A percentile compares a stretch with the other conserved stretches of the same genome.
These are phyloP conservation scores for Claviceps capensis DNA, from an alignment of 2,329 filamentous ascomycete genomes.

Conservation along the genomic window DNA sequence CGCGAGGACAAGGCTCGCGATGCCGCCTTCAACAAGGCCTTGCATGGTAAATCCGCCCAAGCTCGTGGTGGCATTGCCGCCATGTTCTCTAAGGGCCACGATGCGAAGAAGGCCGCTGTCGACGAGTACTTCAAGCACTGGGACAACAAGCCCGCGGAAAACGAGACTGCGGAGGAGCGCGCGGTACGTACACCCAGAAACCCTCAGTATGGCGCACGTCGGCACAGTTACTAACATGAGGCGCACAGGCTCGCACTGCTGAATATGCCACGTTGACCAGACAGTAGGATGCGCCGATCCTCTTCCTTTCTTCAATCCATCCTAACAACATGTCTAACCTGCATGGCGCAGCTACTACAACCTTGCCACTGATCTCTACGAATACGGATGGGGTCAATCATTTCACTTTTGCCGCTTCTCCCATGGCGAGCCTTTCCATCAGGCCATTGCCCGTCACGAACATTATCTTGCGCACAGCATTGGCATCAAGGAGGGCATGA, in stretches of 20 bases:
- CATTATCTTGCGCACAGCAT: slow-evolving; percentile 92
- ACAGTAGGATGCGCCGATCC: slow-evolving; percentile 48
- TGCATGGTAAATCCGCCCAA: slow-evolving; percentile 63
- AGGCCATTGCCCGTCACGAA: slow-evolving; percentile 91
- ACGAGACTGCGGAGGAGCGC: slow-evolving; percentile 72
- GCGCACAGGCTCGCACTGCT: slow-evolving; percentile 54
- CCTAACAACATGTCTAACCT: slow-evolving; percentile 7
- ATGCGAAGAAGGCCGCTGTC: slow-evolving; percentile 66
- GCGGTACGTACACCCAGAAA: slow-evolving; percentile 40
- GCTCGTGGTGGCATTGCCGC: slow-evolving; percentile 62
- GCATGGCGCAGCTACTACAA: slow-evolving; percentile 66
- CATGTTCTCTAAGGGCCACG: slow-evolving; percentile 68
- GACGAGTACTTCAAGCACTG: slow-evolving; percentile 96
- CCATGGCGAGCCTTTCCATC: slow-evolving; percentile 70
- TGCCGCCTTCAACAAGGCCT: slow-evolving; percentile 78
- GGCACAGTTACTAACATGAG: slow-evolving; percentile 7
- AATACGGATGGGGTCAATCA: slow-evolving; percentile 90
- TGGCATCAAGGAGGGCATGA: slow-evolving; percentile 72
- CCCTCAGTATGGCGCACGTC: not conserved
- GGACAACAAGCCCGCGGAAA: slow-evolving; percentile 67
- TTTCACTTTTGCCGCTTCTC: slow-evolving; percentile 98
- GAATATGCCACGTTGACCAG: slow-evolving; percentile 89
- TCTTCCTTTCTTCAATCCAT: not conserved
- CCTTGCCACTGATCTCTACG: slow-evolving; percentile 88
- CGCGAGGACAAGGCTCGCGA: slow-evolving; percentile 72